phyloP scores from a whole-genome alignment of 331 rosid species.

The Quercus phellos region DNA sequence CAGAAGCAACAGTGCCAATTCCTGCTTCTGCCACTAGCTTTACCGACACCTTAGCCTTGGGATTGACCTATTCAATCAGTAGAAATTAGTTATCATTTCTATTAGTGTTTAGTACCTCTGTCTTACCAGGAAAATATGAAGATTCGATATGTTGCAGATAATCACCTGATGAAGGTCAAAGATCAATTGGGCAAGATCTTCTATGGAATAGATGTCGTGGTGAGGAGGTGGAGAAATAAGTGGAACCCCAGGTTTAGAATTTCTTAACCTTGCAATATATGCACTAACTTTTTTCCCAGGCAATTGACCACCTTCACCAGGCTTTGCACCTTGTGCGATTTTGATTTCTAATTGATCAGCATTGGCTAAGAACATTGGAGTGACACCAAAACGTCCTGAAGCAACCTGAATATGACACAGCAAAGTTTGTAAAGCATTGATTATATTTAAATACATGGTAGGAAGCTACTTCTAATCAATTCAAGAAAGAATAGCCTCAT shows the following conservation, averaged over 20 bases:
- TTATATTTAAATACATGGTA: conserved; percentile 1
- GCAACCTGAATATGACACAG: conserved; percentile 69
- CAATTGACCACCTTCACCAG: conserved; percentile 98
- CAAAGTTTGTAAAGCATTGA: conserved; percentile 7
- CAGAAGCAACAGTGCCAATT: conserved; percentile 99
- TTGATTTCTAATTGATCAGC: conserved; percentile 96
- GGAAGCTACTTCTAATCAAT: neutral
- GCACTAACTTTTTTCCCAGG: conserved; percentile 99
- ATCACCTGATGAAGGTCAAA: conserved; percentile 98
- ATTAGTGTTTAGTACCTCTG: conserved; percentile 18
- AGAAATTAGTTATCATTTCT: conserved; percentile 22
- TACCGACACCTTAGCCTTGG: conserved; percentile 93
- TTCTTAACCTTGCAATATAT: conserved; percentile 95
- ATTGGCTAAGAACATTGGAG: conserved; percentile 97
- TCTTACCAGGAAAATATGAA: conserved; percentile 7
- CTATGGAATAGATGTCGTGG: conserved; percentile 96
- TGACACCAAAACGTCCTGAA: conserved; percentile 99
- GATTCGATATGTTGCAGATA: conserved; percentile 14
- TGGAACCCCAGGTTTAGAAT: conserved; percentile 98
- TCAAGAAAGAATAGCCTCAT: neutral
- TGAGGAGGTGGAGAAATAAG: conserved; percentile 99
- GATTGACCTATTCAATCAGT: conserved; percentile 70
- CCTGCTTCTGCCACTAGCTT: conserved; percentile 99
- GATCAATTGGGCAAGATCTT: conserved; percentile 98
- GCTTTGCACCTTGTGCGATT: conserved; percentile 99